Evolutionary conservation across 2,329 filamentous ascomycete species (phyloP), one percentile per base, ranked within the genome.

Genomic region (Fusarium piperis): DNA sequence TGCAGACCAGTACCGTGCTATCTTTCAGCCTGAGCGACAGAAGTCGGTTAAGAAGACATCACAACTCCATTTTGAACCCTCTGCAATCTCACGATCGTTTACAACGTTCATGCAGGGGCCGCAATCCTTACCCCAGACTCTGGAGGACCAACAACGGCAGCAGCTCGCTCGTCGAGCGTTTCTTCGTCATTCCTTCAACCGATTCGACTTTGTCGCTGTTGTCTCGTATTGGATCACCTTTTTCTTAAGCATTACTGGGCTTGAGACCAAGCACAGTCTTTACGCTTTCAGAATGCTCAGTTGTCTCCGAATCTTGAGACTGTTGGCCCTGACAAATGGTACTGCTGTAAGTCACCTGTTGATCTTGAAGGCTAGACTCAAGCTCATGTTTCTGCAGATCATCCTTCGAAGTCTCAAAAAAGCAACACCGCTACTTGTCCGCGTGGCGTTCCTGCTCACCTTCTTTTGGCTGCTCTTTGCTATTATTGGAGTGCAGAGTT

Each of bases 401-500:
- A 99, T 99, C 77, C 85, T 99, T 48, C 90, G 94, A 79, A 98
- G 95, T 87, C 82, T 99, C 67, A 99, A 99, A 79, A 97, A 97
- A 79, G 95, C 96, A 2, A 94, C 95, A 0, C 96, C 97, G 2
- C 85, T 97, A 36, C 89, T 99, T 26, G 90, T 98, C 28, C 94
- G 97, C 69, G 95, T 99, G 33, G 95, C 94, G 2, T 98, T 99
- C 78, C 85, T 99, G 23, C 94, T 99, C 73, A 89, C 93, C 15
- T 99, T 99, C 83, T 99, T 99, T 82, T 99, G 96, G 96, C 88
- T 99, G 44, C 84, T 98, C 12, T 99, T 99, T 83, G 96, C 94
- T 38, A 98, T 99, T 69, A 91, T 99, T 65, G 97, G 96, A 7
- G 93, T 99, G 23, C 97, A 99, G 80, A 97, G 93, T 81, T 99